phyloP scores from a whole-genome alignment of 805 yeast species.

The Metschnikowia orientalis region DNA sequence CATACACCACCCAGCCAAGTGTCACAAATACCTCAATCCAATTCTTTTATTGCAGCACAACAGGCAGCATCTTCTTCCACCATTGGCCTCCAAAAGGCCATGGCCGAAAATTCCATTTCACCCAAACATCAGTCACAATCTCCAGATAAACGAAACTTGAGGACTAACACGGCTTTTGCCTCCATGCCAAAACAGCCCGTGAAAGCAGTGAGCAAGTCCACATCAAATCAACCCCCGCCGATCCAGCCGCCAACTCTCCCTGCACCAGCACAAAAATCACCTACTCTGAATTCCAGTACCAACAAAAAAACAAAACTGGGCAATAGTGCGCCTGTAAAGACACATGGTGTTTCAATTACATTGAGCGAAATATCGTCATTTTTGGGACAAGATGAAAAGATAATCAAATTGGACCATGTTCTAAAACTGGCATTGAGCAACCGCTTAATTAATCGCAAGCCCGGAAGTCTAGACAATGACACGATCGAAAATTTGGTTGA shows the following conservation, averaged over 20 bases:
- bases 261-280: background rate
- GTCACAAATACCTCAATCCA: constrained; percentile 4
- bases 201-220: constrained; percentile 1
- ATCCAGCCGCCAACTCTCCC: background rate
- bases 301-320: background rate
- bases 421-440: constrained; percentile 34
- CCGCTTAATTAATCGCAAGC: constrained; percentile 19
- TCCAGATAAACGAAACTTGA: constrained; percentile 13
- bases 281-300: too few species aligned
- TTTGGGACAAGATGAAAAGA: constrained; percentile 33
- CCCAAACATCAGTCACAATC: constrained; percentile 2
- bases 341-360: constrained; percentile 16
- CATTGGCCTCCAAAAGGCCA: constrained; percentile 11
- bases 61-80: constrained; percentile 8
- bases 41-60: constrained; percentile 13
- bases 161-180: constrained; percentile 22
- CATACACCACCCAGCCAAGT: constrained; percentile 3
- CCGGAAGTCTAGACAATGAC: constrained; percentile 22
- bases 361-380: constrained; percentile 33
- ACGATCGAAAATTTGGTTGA: constrained; percentile 31
- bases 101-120: constrained; percentile 9
- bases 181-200: constrained; percentile 7
- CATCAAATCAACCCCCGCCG: background rate
- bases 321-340: background rate
- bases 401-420: constrained; percentile 37